Conservation (phyloP, 345 rosid species). For the Lagerstroemia speciosa region DNA sequence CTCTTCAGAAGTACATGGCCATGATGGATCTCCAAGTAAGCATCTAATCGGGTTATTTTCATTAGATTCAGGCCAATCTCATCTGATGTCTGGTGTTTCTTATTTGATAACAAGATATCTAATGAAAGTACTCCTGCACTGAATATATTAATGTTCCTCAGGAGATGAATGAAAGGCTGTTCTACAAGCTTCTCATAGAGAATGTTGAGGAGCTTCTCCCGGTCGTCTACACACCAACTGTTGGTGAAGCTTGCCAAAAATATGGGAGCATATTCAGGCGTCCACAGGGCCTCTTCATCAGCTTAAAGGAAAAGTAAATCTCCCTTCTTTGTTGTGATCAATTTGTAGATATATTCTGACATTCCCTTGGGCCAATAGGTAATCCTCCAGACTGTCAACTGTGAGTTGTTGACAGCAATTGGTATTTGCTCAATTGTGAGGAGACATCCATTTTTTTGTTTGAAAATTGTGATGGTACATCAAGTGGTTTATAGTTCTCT, state of each 20-base stretch:
- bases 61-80: neutral
- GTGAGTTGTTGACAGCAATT: neutral
- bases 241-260: constrained; percentile 97
- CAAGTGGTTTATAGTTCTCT: neutral
- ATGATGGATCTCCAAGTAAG: constrained; percentile 97
- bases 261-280: constrained; percentile 94
- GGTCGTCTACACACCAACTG: constrained; percentile 92
- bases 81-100: neutral
- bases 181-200: constrained; percentile 86
- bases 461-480: neutral
- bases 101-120: neutral
- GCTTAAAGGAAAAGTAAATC: constrained; percentile 81
- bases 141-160: constrained; percentile 18
- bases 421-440: too few species aligned
- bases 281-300: constrained; percentile 94
- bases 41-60: neutral
- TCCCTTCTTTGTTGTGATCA: constrained; percentile 1
- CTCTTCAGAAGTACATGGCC: constrained; percentile 87
- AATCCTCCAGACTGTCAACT: neutral
- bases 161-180: constrained; percentile 81
- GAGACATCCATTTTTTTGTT: too few species aligned
- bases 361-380: neutral
- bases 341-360: neutral
- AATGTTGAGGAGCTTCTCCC: constrained; percentile 95
- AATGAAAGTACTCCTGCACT: neutral